These are phyloP conservation scores for Isoetes taiwanensis DNA, from an alignment of 75 land plant genomes.

Conservation along the genomic window DNA sequence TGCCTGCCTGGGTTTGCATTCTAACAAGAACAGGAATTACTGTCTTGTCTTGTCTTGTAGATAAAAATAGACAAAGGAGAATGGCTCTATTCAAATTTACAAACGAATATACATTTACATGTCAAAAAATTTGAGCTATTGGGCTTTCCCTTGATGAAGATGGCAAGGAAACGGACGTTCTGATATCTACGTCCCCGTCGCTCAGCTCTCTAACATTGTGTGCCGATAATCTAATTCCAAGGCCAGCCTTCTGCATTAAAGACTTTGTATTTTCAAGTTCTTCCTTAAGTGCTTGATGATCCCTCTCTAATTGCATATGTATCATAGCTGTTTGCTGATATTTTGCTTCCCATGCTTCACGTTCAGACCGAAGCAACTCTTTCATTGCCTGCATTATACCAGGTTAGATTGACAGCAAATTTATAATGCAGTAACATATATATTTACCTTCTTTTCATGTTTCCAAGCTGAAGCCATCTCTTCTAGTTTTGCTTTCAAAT, in stretches of 20 bases:
- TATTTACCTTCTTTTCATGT: conserved; percentile 21
- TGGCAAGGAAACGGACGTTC: conserved; percentile 13
- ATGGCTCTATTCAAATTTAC: no score
- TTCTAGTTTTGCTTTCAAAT: conserved; percentile 18
- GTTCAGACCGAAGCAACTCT: conserved; percentile 16
- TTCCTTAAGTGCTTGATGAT: conserved; percentile 20
- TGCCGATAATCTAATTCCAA: conserved; percentile 22
- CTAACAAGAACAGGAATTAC: no score
- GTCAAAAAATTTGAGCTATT: no score
- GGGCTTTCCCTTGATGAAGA: no score
- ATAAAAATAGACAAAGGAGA: no score
- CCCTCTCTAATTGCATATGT: conserved; percentile 24
- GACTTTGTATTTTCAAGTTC: conserved; percentile 29
- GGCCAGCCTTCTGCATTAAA: conserved; percentile 31
- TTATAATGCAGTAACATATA: neutral
- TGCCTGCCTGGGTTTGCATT: no score
- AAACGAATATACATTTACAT: no score
- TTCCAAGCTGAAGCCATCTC: conserved; percentile 11
- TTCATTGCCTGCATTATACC: conserved; percentile 11
- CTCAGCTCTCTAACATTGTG: conserved; percentile 25
- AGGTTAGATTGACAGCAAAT: neutral
- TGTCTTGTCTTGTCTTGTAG: no score
- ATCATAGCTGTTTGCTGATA: neutral
- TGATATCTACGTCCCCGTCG: conserved; percentile 18
- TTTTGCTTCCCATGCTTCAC: conserved; percentile 14